Percentiles rank a stretch among this genome's conserved stretches.
These are phyloP conservation scores for Cercospora sojina DNA, from an alignment of 2,329 filamentous ascomycete genomes.

Conservation along the genomic window DNA sequence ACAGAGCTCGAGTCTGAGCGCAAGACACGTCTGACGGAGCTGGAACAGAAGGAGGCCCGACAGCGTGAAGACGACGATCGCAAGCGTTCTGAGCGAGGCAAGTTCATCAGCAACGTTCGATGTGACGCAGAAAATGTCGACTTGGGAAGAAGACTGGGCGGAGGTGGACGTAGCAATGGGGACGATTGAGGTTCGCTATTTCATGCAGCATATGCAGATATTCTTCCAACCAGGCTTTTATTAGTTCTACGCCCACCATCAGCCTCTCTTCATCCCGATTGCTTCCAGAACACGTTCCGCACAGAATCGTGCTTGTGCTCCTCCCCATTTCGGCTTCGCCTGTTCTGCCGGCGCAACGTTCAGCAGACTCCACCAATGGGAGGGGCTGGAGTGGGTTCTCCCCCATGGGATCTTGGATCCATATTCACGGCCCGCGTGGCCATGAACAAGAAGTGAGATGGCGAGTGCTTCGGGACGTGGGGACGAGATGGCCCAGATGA, in stretches of 20 bases:
- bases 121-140: conserved; percentile 37
- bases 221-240: not conserved
- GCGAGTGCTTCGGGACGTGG: not conserved
- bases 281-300: not conserved
- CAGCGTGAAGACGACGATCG: conserved; percentile 66
- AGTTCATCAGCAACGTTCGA: conserved; percentile 39
- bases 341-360: not conserved
- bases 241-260: not conserved
- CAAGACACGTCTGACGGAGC: conserved; percentile 63
- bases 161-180: conserved; percentile 22
- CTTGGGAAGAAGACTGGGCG: conserved; percentile 31
- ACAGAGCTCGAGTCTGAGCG: conserved; percentile 69
- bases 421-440: conserved; percentile 3
- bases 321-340: not conserved
- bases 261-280: not conserved
- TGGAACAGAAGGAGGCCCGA: conserved; percentile 64
- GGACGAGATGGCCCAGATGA: not conserved
- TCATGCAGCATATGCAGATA: not conserved
- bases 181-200: conserved; percentile 22
- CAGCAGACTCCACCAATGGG: not conserved
- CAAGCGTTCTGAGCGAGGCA: conserved; percentile 39
- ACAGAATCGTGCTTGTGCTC: not conserved
- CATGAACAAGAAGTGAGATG: not conserved
- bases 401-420: conserved; percentile 1
- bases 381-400: not conserved